Evolutionary conservation across 345 rosid species (phyloP).

Genomic region (Eucalyptus regnans): DNA sequence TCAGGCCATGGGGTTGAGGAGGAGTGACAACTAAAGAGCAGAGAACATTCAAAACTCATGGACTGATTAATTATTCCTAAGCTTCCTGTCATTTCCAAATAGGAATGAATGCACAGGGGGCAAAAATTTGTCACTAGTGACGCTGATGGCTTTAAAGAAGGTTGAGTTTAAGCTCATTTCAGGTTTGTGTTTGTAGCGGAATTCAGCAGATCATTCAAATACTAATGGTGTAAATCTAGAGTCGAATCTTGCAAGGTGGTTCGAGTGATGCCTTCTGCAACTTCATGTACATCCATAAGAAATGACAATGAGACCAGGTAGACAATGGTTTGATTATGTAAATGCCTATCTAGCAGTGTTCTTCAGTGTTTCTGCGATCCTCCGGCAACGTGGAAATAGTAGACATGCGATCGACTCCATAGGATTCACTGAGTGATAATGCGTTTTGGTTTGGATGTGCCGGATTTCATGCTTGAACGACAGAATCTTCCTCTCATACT

Average conservation of each 20-base stretch:
- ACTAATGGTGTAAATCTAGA: background rate
- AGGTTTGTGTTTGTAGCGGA: background rate
- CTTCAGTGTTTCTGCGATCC: background rate
- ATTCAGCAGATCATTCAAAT: background rate
- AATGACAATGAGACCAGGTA: background rate
- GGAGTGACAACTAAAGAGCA: background rate
- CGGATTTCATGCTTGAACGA: background rate
- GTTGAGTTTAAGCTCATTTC: background rate
- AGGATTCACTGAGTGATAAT: background rate
- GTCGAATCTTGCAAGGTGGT: background rate
- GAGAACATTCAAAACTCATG: background rate
- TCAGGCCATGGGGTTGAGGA: conserved; percentile 8
- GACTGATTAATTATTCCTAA: background rate
- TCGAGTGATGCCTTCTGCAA: background rate
- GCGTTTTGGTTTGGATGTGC: background rate
- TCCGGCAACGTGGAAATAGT: background rate
- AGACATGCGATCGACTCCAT: background rate
- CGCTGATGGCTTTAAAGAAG: background rate
- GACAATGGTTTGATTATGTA: background rate
- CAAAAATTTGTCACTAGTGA: background rate
- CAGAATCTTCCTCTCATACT: background rate
- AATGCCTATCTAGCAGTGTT: background rate
- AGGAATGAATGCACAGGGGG: background rate
- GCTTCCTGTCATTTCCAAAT: background rate
- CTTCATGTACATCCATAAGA: background rate